phyloP scores from a whole-genome alignment of 2,329 filamentous ascomycete species.

The Penicillium capsulatum region DNA sequence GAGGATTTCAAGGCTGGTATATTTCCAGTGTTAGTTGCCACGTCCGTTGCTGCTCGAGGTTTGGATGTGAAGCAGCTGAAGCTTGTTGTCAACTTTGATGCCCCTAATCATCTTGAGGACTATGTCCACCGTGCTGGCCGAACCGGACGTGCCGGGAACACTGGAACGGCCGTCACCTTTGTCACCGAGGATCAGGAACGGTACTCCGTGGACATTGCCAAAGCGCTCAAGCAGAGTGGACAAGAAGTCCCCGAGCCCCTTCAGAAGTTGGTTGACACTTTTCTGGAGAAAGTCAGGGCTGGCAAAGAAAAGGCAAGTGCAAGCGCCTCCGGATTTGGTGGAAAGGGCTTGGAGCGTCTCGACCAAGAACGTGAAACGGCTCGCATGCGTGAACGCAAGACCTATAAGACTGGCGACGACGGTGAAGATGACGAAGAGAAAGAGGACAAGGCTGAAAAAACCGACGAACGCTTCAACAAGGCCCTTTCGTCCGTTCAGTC shows the following conservation, averaged over 20 bases:
- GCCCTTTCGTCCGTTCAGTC: conserved; percentile 63
- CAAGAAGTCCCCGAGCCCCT: conserved; percentile 72
- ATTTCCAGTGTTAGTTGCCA: conserved; percentile 85
- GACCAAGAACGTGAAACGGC: conserved; percentile 88
- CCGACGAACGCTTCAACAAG: conserved; percentile 52
- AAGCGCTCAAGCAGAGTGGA: conserved; percentile 87
- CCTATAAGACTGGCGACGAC: conserved; percentile 85
- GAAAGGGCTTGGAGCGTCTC: conserved; percentile 86
- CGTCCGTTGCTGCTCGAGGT: conserved; percentile 89
- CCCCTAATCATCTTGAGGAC: conserved; percentile 90
- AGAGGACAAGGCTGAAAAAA: conserved; percentile 65
- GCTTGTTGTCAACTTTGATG: conserved; percentile 92
- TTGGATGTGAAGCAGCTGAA: conserved; percentile 95
- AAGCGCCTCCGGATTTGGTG: conserved; percentile 78
- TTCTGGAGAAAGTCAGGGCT: conserved; percentile 84
- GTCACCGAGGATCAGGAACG: conserved; percentile 88
- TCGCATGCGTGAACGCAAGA: conserved; percentile 78
- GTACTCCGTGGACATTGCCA: conserved; percentile 81
- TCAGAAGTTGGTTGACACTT: conserved; percentile 59
- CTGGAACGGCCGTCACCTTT: conserved; percentile 90
- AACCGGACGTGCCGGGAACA: conserved; percentile 91
- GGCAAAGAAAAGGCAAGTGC: conserved; percentile 83
- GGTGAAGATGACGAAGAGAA: conserved; percentile 67
- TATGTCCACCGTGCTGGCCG: conserved; percentile 93
- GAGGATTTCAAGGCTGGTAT: conserved; percentile 89